These are phyloP conservation scores for Phyllachora maydis DNA, from an alignment of 2,329 filamentous ascomycete species.

Conservation along the genomic window DNA sequence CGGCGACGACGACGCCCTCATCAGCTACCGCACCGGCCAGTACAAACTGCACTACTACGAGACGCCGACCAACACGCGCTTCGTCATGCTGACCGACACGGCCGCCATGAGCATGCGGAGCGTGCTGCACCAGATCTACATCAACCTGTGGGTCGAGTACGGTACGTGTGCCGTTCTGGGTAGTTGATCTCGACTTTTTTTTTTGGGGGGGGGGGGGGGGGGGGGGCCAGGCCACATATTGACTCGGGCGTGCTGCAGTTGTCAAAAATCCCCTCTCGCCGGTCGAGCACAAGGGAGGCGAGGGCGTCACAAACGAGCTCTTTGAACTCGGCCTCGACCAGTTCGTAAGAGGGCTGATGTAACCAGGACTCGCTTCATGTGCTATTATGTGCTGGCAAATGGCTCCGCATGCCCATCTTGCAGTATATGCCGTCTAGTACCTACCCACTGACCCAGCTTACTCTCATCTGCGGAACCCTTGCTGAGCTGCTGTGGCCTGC, in stretches of 20 bases:
- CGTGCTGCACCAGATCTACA: constrained; percentile 94
- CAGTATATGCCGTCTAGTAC: background rate
- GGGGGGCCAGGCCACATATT: no score
- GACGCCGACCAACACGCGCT: constrained; percentile 85
- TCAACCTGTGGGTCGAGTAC: constrained; percentile 94
- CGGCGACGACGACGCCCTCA: constrained; percentile 84
- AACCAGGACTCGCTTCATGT: constrained; percentile 8
- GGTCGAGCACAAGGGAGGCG: constrained; percentile 46
- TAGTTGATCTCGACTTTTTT: background rate
- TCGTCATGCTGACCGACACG: constrained; percentile 90
- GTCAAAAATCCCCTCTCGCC: constrained; percentile 52
- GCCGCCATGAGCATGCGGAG: constrained; percentile 78
- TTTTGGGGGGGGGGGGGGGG: no score
- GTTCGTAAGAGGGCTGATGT: constrained; percentile 49
- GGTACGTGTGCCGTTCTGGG: constrained; percentile 35
- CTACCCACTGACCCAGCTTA: background rate
- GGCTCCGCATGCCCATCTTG: background rate
- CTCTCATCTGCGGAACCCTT: no score
- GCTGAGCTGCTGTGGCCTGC: constrained; percentile 31
- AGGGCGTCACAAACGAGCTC: constrained; percentile 49
- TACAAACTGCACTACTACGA: constrained; percentile 99
- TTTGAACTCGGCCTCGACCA: constrained; percentile 57
- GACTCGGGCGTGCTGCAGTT: no score
- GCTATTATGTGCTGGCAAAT: background rate
- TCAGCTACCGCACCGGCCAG: constrained; percentile 79